Evolutionary conservation across 139 green algal genomes (phyloP), one percentile per base, ranked within the genome.

Genomic region (Chlamydomonas sphaeroides): DNA sequence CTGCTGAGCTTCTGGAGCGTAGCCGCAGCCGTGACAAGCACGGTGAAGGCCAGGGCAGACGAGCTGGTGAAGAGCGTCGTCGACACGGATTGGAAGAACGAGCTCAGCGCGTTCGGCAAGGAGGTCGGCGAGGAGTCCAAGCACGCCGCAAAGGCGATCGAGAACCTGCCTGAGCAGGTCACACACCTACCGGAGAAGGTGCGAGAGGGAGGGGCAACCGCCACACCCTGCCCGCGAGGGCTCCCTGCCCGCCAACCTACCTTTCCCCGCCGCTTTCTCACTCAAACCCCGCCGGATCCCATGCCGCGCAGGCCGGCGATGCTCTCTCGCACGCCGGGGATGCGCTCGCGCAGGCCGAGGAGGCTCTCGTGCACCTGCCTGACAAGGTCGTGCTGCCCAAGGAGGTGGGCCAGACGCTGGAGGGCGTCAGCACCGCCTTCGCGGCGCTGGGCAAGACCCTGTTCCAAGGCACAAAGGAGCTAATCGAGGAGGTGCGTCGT

Each of bases 11-110:
- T 95, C 0, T 96, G 93, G 93, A 87, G 85, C n/a, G 77, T 94
- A 5, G 93, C 93, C 0, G 77, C 53, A 11, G 88, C 90, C 2
- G 80, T 96, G 2, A 88, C 84, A 15, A 91, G 86, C 15, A 88
- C 90, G 1, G 87, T 97, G 26, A 92, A 92, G 65, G 87, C 91
- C 28, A 85, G 75, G 15, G 87, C 93, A 33, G 84, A 90, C 41
- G 92, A 97, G 45, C 76, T 96, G 25, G 89, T 93, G 28, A 83
- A 88, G 45, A 92, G 84, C 62, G 87, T 97, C 38, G 61, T 84
- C 35, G 84, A 95, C 30, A 95, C 92, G 0, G 92, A 97, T 76
- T 97, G 94, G 94, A 83, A 86, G 25, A 85, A 66, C 21, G 94
- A 97, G 87, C 79, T 97, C 23, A 66, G 85, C 71, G 84, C 90